Evolutionary conservation across 2,329 filamentous ascomycete species (phyloP).

Genomic region (Lithohypha guttulata): DNA sequence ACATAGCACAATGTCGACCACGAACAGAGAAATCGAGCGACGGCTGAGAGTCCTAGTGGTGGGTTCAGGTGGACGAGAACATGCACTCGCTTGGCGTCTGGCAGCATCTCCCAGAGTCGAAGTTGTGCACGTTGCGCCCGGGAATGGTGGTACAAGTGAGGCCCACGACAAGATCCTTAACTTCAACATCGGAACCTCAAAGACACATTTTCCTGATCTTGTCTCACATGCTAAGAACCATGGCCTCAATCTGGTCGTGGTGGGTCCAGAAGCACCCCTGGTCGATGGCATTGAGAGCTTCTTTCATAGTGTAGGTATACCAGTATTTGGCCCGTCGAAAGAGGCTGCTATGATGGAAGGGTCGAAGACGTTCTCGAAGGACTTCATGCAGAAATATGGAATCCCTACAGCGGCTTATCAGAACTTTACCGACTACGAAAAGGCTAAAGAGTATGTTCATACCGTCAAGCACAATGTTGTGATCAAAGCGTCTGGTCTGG

Average conservation of each 20-base stretch:
- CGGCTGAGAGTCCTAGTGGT: constrained; percentile 67
- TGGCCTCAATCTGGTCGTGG: constrained; percentile 69
- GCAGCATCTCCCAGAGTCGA: constrained; percentile 70
- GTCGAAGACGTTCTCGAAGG: constrained; percentile 93
- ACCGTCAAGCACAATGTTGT: constrained; percentile 63
- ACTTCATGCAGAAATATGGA: constrained; percentile 85
- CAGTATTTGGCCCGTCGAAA: constrained; percentile 75
- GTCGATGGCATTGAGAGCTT: constrained; percentile 80
- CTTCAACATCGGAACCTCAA: constrained; percentile 48
- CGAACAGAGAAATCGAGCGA: too few species aligned
- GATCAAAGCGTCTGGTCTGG: constrained; percentile 86
- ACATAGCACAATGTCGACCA: too few species aligned
- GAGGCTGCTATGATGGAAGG: constrained; percentile 85
- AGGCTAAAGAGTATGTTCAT: constrained; percentile 64
- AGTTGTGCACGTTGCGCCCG: constrained; percentile 57
- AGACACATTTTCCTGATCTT: constrained; percentile 67
- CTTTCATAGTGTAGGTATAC: constrained; percentile 65
- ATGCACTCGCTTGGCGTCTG: constrained; percentile 90
- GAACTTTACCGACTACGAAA: constrained; percentile 71
- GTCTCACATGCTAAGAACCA: constrained; percentile 64
- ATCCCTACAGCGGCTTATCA: constrained; percentile 87
- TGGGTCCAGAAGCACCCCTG: constrained; percentile 86
- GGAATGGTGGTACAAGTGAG: constrained; percentile 75
- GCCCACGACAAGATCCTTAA: constrained; percentile 56
- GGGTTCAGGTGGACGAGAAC: constrained; percentile 88